Conservation (phyloP, 2,329 filamentous ascomycete genomes). For the Dactylellina leptospora region DNA sequence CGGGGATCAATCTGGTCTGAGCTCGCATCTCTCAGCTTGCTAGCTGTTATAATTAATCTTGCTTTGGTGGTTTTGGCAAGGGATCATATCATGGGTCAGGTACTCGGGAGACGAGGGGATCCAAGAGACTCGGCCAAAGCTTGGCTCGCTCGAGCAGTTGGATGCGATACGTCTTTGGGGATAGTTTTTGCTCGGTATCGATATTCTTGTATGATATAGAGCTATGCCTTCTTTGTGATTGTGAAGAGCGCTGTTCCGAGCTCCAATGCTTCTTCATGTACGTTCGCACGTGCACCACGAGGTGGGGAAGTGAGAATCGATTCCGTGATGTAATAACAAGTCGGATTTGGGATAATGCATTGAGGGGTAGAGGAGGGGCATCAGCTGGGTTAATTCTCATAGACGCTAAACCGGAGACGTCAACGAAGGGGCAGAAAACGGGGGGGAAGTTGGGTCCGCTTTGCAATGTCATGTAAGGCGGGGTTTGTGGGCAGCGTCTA, state of each 20-base stretch:
- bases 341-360: constrained; percentile 9
- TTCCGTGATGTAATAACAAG: constrained; percentile 46
- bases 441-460: background rate
- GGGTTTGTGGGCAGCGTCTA: too few species aligned
- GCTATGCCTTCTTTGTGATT: constrained; percentile 23
- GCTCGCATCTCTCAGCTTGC: constrained; percentile 26
- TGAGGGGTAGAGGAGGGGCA: constrained; percentile 25
- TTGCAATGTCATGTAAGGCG: too few species aligned
- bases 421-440: constrained; percentile 8
- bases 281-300: constrained; percentile 23
- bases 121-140: constrained; percentile 53
- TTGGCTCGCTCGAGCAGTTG: constrained; percentile 39
- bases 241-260: background rate
- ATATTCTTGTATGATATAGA: background rate
- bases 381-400: constrained; percentile 14
- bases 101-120: constrained; percentile 37
- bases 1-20: constrained; percentile 24
- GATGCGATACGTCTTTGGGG: constrained; percentile 15
- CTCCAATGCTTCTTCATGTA: constrained; percentile 9
- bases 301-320: too few species aligned
- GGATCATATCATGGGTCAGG: background rate
- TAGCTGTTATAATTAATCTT: constrained; percentile 5
- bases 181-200: background rate
- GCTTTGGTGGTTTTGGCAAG: background rate
- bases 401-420: constrained; percentile 30